Evolutionary conservation across 495 filamentous ascomycete species (phyloP), one percentile per base, ranked within the genome.

Genomic region (Aspergillus leporis): DNA sequence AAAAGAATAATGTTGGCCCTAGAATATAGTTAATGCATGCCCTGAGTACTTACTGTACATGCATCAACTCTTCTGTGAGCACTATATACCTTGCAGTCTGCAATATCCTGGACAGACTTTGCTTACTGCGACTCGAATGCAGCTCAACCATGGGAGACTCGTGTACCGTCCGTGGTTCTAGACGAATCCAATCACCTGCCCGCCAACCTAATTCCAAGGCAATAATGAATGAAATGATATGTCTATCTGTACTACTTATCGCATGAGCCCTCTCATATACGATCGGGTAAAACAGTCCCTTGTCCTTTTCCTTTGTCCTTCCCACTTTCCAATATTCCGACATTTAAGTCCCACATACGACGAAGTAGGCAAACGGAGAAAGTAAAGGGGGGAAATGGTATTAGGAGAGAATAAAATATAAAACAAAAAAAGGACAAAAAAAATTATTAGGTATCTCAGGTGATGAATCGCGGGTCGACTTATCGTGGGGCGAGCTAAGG

Each of bases 401-500:
- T 41, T n/a, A 16, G 38, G 14, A 14, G 38, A 41, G n/a, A 41
- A 16, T 36, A 41, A 41, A 28, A 28, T 6, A 28, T 28, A 28
- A 3, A 28, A 16, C 1, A 14, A 41, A 7, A 41, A 14, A 41
- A 41, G 52, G 38, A 43, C n/a, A 38, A 46, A 25, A 45, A 45
- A 53, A 61, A 46, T 46, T 48, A 12, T 36, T 28, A 22, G 47
- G 34, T 40, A 49, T 41, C 64, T 67, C 62, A 67, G 60, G 59
- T 64, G 60, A 59, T 58, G 47, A 51, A 50, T 49, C 38, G 60
- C 59, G 62, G 66, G 18, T 53, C 16, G 48, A 60, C 41, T 43
- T 23, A 22, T 56, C 58, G 60, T 57, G 65, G 67, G 65, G 62
- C 65, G 49, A 62, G 53, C 60, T 69, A 67, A 64, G 58, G 13